Conservation (phyloP, 139 green algal genomes). For the Chlamydomonas asymmetrica region DNA sequence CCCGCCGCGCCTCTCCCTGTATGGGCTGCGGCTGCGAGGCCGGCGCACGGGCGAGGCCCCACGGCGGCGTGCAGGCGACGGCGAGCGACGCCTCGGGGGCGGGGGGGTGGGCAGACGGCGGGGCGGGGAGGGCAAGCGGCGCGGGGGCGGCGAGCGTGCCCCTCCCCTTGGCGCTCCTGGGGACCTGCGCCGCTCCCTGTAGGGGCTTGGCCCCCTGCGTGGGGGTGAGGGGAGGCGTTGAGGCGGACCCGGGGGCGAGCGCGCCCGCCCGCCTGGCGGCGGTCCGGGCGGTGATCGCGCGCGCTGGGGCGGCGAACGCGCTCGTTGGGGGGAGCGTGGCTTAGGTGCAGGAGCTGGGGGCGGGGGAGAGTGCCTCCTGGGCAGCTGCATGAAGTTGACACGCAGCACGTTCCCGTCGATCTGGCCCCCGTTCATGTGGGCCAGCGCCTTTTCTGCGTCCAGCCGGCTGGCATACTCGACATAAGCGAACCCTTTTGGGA, state of each 20-base stretch:
- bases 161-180: too few relatives aligned
- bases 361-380: constrained; percentile 18
- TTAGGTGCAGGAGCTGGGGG: not conserved
- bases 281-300: too few relatives aligned
- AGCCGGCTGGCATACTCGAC: constrained; percentile 70
- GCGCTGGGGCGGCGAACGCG: not conserved
- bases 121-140: constrained; percentile 1
- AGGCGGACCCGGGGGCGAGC: not conserved
- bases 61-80: not conserved
- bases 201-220: too few relatives aligned
- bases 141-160: constrained; percentile 11
- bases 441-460: constrained; percentile 71
- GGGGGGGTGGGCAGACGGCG: constrained; percentile 2
- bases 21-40: constrained; percentile 30
- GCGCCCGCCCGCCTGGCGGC: not conserved
- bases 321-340: not conserved
- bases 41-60: not conserved
- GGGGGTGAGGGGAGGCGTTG: constrained; percentile 4
- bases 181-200: too few relatives aligned
- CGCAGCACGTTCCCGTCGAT: constrained; percentile 78
- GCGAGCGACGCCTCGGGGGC: constrained; percentile 13
- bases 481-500: constrained; percentile 81
- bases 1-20: not conserved
- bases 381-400: constrained; percentile 41
- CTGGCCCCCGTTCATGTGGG: constrained; percentile 87